Base-by-base conservation (phyloP, 1,139 yeast genomes). In the Nakaseomyces glabratus region DNA sequence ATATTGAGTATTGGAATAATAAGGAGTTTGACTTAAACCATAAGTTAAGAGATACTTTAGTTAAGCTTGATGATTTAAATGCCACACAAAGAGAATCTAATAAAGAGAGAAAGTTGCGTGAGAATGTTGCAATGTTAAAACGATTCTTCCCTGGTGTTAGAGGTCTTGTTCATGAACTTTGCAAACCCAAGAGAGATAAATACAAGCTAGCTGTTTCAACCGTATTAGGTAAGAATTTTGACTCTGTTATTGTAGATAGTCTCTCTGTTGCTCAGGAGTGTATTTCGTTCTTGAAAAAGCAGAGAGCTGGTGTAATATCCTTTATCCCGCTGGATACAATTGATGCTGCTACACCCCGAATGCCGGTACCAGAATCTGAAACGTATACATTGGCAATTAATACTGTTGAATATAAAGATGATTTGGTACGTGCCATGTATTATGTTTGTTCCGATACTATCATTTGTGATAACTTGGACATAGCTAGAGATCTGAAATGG, bases 291-390 rank as follows among this genome's bases (percentile, higher is more conserved):
- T 64, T 90, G 56, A 84, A 86, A 48, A 93, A 84, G 45, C 90
- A 93, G 53, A 69, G 95, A 44, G 65, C 81, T 9, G 96, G 97
- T 32, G 70, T 73, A 10, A 88, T 90, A 1, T 76, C 94, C 1
- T 88, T 90, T 48, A 81, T 90, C 42, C 98, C 98, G 0, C 62
- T 90, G 36, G 94, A 86, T 50, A 70, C 88, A 1, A 75, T 90
- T 24, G 79, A 73, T n/a, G 66, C 81, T 31, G 75, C 73, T 44
- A 29, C 68, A 60, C 33, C 59, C 55, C 24, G 48, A 6, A 37
- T 52, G 29, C 46, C 56, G 2, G 39, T 41, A 5, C 36, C 48
- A 3, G 46, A 49, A 17, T 37, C 40, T 12, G 42, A 45, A 21
- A 53, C 50, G 7, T 52, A 52, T 32, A 40, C 49, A 14, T 38